Evolutionary conservation across 2,329 filamentous ascomycete genomes (phyloP), one percentile per base, ranked within the genome.

Genomic region (Triangularia verruculosa): DNA sequence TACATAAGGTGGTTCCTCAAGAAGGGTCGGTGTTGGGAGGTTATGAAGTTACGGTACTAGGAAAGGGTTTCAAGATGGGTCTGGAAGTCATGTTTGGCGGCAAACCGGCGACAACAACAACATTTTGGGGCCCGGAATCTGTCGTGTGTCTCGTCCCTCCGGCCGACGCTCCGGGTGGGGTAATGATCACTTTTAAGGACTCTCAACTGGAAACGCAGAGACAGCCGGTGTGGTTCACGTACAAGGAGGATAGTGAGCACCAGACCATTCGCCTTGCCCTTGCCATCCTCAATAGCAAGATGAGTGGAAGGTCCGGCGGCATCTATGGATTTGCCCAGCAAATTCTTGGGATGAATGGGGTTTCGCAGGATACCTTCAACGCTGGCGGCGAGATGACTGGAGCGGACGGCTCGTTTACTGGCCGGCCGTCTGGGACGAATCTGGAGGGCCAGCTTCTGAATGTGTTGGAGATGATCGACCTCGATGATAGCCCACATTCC

Each of bases 61-160:
- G 93, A 17, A 90, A 88, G 67, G 87, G 89, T 13, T 96, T 97
- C 74, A 89, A 87, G 67, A 89, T 84, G 66, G 90, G 76, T 1
- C 83, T 96, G 66, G 90, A 93, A 66, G 91, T 97, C 61, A 90
- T 93, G 76, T 97, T 97, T 74, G 93, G 93, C 22, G 79, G 83
- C 32, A 78, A 81, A 56, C 82, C 80, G 68, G 84, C 85, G 1
- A 83, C 89, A 0, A 91, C 89, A 0, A 93, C 91, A 1, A 92
- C 90, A 0, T 95, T 86, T 73, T 94, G 90, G 90, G 89, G 90
- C 53, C 86, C 91, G 66, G 88, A 88, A 64, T 90, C 90, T n/a
- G 79, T 96, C 20, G 89, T 93, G 60, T 94, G 91, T 70, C 80
- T 93, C 54, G 80, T 93, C 9, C 92, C 92, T 4, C 90, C 92